Evolutionary conservation across 495 filamentous ascomycete species (phyloP).

Genomic region (Tuber melanosporum): DNA sequence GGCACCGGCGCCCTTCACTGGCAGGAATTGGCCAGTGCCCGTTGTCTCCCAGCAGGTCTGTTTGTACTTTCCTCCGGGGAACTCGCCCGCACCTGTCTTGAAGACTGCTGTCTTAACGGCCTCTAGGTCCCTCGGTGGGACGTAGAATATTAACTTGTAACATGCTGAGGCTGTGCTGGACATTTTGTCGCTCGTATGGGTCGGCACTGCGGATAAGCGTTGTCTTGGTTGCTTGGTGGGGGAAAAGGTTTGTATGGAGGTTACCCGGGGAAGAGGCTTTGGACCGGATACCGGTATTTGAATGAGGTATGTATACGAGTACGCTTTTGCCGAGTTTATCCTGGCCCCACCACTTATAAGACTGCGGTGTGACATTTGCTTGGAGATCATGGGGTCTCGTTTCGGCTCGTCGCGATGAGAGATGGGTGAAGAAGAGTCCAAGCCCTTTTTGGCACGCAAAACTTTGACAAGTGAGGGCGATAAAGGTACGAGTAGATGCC

Average conservation of each 20-base stretch:
- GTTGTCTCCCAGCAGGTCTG: slow-evolving; percentile 54
- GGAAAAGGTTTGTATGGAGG: not conserved
- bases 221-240: not conserved
- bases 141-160: slow-evolving; percentile 58
- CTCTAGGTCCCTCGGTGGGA: slow-evolving; percentile 48
- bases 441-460: no score
- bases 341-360: not conserved
- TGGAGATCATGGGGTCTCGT: not conserved
- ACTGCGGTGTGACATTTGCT: not conserved
- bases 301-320: not conserved
- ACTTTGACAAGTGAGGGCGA: no score
- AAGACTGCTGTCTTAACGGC: slow-evolving; percentile 58
- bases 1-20: slow-evolving; percentile 48
- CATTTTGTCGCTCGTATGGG: not conserved
- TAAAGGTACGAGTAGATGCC: no score
- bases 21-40: slow-evolving; percentile 58
- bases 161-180: slow-evolving; percentile 9
- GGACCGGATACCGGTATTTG: not conserved
- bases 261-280: not conserved
- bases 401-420: not conserved
- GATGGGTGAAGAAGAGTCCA: not conserved
- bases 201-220: not conserved
- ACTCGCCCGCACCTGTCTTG: slow-evolving; percentile 56
- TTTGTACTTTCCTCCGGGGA: slow-evolving; percentile 57
- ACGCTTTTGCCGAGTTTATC: not conserved